Conservation (phyloP, 345 rosid species). For the Sonneratia alba region DNA sequence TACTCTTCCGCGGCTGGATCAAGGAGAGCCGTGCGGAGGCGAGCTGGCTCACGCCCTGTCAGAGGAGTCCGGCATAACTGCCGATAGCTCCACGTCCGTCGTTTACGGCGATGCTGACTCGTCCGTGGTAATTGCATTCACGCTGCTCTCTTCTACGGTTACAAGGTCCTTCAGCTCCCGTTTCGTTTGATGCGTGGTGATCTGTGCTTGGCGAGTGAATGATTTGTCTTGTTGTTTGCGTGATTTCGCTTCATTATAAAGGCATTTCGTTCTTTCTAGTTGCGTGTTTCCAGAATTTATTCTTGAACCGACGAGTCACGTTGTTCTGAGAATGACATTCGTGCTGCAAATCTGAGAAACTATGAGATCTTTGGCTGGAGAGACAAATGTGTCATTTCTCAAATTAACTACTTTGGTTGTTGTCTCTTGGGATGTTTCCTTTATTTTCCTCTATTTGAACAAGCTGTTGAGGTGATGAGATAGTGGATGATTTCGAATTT, state of each 20-base stretch:
- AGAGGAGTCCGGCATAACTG: conserved; percentile 6
- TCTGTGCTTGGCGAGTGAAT: neutral
- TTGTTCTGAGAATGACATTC: neutral
- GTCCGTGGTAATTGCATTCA: neutral
- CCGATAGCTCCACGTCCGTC: neutral
- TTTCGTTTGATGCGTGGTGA: neutral
- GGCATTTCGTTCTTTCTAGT: neutral
- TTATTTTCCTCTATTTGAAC: neutral
- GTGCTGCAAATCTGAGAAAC: neutral
- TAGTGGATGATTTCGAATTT: neutral
- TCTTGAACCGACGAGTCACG: neutral
- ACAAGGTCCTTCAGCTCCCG: neutral
- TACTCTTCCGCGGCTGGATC: neutral
- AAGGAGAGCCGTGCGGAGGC: neutral
- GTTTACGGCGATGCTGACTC: neutral
- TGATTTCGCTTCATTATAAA: too few species aligned
- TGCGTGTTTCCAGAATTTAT: neutral
- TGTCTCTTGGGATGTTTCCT: neutral
- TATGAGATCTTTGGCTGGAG: conserved; percentile 1
- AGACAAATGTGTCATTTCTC: neutral
- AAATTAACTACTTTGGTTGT: neutral
- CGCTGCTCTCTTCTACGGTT: neutral
- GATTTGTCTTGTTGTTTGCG: neutral
- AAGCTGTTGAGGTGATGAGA: neutral
- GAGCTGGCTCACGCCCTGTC: neutral